phyloP scores from a whole-genome alignment of 345 rosid genomes.

The Carallia brachiata region DNA sequence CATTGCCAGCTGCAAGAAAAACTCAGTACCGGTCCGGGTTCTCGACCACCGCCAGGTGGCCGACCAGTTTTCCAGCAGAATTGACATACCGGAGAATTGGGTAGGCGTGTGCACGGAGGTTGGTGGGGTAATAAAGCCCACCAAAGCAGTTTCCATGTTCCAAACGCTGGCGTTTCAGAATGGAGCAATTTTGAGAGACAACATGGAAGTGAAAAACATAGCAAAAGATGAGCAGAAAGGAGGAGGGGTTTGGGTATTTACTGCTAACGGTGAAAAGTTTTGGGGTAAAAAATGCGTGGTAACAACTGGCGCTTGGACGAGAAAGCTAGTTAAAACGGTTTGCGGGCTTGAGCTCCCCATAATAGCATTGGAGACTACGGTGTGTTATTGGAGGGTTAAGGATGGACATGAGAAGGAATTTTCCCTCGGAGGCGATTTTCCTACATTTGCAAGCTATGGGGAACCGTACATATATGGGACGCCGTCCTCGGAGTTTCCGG shows the following conservation, averaged over 20 bases:
- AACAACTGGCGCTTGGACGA: slow-evolving; percentile 79
- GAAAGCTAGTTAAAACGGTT: slow-evolving; percentile 52
- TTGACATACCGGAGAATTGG: slow-evolving; percentile 72
- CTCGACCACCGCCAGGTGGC: slow-evolving; percentile 35
- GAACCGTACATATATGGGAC: slow-evolving; percentile 65
- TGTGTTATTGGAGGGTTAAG: slow-evolving; percentile 77
- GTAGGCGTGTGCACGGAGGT: slow-evolving; percentile 50
- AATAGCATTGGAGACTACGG: slow-evolving; percentile 54
- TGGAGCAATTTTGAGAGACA: slow-evolving; percentile 68
- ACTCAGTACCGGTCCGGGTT: slow-evolving; percentile 35
- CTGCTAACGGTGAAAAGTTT: slow-evolving; percentile 46
- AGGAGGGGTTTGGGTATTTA: slow-evolving; percentile 52
- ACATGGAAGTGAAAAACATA: slow-evolving; percentile 48
- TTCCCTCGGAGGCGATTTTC: slow-evolving; percentile 53
- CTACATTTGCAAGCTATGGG: slow-evolving; percentile 68
- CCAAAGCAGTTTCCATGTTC: slow-evolving; percentile 89
- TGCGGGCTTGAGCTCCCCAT: slow-evolving; percentile 55
- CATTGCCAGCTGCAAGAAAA: slow-evolving; percentile 44
- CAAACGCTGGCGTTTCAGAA: slow-evolving; percentile 54
- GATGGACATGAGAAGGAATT: slow-evolving; percentile 56
- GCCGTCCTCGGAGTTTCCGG: slow-evolving; percentile 81
- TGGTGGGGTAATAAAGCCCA: slow-evolving; percentile 83
- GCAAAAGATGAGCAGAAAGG: slow-evolving; percentile 43
- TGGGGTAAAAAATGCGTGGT: slow-evolving; percentile 65
- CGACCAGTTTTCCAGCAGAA: slow-evolving; percentile 44